Conservation (phyloP, 305 asterid genomes). For the Fraxinus albicans region DNA sequence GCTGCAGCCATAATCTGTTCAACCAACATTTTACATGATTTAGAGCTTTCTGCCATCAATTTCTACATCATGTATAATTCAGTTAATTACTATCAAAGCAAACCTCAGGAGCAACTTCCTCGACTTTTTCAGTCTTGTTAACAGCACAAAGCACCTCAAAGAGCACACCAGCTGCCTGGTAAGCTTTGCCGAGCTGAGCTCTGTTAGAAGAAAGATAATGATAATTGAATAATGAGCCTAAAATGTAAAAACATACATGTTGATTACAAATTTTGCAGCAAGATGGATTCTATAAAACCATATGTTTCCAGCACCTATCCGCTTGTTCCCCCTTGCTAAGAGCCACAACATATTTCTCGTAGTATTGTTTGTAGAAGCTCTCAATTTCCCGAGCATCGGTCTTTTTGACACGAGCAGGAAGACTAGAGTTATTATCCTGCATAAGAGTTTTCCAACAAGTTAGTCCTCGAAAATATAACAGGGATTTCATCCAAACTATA, state of each 20-base stretch:
- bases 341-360: slow-evolving; percentile 87
- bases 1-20: slow-evolving; percentile 51
- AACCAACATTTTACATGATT: slow-evolving; percentile 12
- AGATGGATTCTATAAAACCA: slow-evolving; percentile 9
- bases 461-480: not conserved
- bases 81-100: slow-evolving; percentile 18
- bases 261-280: slow-evolving; percentile 8
- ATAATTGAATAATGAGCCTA: not conserved
- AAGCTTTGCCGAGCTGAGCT: slow-evolving; percentile 89
- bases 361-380: slow-evolving; percentile 96
- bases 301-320: slow-evolving; percentile 57
- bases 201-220: slow-evolving; percentile 34
- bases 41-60: slow-evolving; percentile 20
- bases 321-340: slow-evolving; percentile 97
- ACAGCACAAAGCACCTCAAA: slow-evolving; percentile 91
- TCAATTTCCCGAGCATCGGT: slow-evolving; percentile 98
- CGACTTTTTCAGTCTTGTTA: slow-evolving; percentile 73
- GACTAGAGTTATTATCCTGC: slow-evolving; percentile 93
- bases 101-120: slow-evolving; percentile 82
- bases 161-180: slow-evolving; percentile 80
- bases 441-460: slow-evolving; percentile 19
- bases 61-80: not conserved
- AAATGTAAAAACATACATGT: slow-evolving; percentile 6
- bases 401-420: slow-evolving; percentile 81
- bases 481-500: not conserved